Percentiles rank a stretch among this genome's conserved stretches.
These are phyloP conservation scores for Rhodotorula glutinis DNA, from an alignment of 1,284 basidiomycete species.

Conservation along the genomic window DNA sequence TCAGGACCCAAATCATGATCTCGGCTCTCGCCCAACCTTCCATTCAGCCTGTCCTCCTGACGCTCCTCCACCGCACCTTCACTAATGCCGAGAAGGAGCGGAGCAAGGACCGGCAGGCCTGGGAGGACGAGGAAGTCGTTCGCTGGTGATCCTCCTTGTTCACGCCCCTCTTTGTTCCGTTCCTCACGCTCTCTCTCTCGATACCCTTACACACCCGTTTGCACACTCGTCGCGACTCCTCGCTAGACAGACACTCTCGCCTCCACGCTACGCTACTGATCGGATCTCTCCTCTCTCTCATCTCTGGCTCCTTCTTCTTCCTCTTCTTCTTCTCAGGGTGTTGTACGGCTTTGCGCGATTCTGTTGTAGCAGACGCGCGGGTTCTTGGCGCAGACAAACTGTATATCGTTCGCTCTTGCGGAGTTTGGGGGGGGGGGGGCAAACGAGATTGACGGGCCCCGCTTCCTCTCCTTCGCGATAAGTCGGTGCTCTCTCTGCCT, in stretches of 20 bases:
- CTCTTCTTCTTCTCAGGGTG: neutral
- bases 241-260: neutral
- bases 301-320: too few relatives aligned
- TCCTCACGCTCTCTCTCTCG: too few relatives aligned
- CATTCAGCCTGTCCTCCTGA: conserved; percentile 16
- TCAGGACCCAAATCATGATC: conserved; percentile 16
- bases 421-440: too few relatives aligned
- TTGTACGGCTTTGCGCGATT: neutral
- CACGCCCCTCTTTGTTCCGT: too few relatives aligned
- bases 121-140: conserved; percentile 17
- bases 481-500: too few relatives aligned
- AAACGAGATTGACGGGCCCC: too few relatives aligned
- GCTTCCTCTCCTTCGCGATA: too few relatives aligned
- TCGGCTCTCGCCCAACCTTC: conserved; percentile 19
- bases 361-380: too few relatives aligned
- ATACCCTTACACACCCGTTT: neutral
- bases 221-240: neutral
- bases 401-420: too few relatives aligned
- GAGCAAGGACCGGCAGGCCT: conserved; percentile 3
- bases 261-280: too few relatives aligned
- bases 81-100: neutral
- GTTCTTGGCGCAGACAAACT: neutral
- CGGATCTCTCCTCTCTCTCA: too few relatives aligned
- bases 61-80: conserved; percentile 10
- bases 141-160: neutral